Base-by-base conservation (phyloP, 805 yeast genomes). In the Clavispora carvajalis region DNA sequence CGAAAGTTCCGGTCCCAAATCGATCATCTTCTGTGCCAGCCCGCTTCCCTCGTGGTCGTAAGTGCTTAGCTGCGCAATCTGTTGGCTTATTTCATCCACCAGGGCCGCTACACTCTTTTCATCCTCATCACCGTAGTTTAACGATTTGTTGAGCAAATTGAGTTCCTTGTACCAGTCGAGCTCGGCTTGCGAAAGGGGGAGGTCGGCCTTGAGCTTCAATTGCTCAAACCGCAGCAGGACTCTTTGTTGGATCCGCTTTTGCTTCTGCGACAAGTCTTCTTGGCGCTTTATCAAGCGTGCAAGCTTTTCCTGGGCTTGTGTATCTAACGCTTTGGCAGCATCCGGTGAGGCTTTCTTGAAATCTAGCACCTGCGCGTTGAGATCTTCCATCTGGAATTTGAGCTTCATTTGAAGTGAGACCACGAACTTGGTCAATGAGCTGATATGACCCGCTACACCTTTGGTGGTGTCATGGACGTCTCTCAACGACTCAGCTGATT, bases 121-220 rank as follows among this genome's bases (percentile, higher is more conserved):
- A 4, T 36, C 36, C n/a, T 33, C 38, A 22, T 46, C 47, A 9
- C 19, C 21, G 11, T 15, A 9, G 19, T 45, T 36, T 5, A 47
- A 42, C 3, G 33, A 26, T 9, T 42, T 37, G 29, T 45, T 55
- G 16, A 64, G 49, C 2, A 51, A 13, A 40, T 68, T 65, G 26
- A 69, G 51, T 41, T 69, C 73, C 22, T 55, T 54, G 36, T 63
- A 59, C 73, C 73, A 69, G 4, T 37, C 39, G 36, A 49, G 56
- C 41, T 69, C 74, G 17, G 60, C 57, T 1, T 49, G 41, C 1
- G 72, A 63, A 21, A 69, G 48, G 6, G 71, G 71, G 11, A 64
- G 48, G 5, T 54, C 39, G 15, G 44, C 51, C 4, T 45, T 39
- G 16, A 51, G 49, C 24, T 50, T 60, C 10, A 52, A 33, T 25